Evolutionary conservation across 768 basidiomycete genomes (phyloP), one percentile per base, ranked within the genome.

Genomic region (Lentinus tigrinus): DNA sequence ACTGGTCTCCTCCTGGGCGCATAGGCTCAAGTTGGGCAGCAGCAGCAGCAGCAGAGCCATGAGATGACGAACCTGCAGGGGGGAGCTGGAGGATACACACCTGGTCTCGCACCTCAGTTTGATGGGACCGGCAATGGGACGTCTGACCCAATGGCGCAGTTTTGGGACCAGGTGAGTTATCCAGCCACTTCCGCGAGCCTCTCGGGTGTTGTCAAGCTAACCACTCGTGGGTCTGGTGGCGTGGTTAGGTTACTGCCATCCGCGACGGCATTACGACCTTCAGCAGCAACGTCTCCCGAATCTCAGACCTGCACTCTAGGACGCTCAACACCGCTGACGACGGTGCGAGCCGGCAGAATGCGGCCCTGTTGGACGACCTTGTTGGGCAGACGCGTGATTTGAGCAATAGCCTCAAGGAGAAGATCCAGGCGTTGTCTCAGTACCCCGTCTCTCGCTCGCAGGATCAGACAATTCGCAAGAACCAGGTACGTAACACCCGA

Each of bases 261-360:
- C 89, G 91, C 81, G 89, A 92, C 57, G 77, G 74, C 52, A 74
- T 93, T 37, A 76, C 80, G 23, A 77, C 78, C 10, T 90, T 89
- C 73, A 89, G 86, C 58, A 76, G 81, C 60, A 91, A 90, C 72
- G 79, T 93, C 23, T 63, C 78, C 21, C 81, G 80, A 27, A 88
- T 94, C 66, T 75, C 83, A 21, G 88, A 91, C 51, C 74, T 88
- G 24, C 91, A 94, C 65, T 85, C 85, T 37, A 84, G 85, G 57
- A 85, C 87, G 19, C 74, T 94, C 52, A 88, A 88, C 69, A 86
- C 85, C 70, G 85, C 85, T 71, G 91, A 92, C 67, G 89, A 91
- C 61, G 76, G 73, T 28, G 80, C 81, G 36, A 77, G 82, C 7
- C 81, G 87, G 67, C 81, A 82, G 52, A 85, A 84, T 63, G 78